Base-by-base conservation (phyloP, 176 grass and related monocot species). In the Urochloa ruziziensis region DNA sequence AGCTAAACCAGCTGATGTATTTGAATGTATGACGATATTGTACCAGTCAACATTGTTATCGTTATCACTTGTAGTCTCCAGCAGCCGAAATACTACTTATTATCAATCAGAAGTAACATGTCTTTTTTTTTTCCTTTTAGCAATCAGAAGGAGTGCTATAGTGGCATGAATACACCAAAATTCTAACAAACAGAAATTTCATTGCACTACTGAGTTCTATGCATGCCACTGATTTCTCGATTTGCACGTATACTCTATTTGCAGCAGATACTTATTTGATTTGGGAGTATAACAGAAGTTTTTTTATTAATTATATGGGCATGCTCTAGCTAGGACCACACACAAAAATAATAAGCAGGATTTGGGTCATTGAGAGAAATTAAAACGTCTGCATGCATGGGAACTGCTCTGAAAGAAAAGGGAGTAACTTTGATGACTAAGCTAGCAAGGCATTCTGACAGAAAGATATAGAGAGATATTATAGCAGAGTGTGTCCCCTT, bases 391-490 rank as follows among this genome's bases (percentile, higher is more conserved):
- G 43, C 43, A 72, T 72, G 43, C 69, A 73, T 73, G 69, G 62
- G 32, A 74, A 47, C 39, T 79, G 76, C 61, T 35, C 59, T 79
- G 1, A 13, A 79, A 79, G 21, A 62, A 4, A 43, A 77, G 14
- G n/a, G n/a, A 35, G 33, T 79, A 16, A 65, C 35, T 80, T 51
- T 54, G 43, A 30, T 65, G 77, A 17, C 58, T 79, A 66, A 64
- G 28, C 19, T 35, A 51, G 48, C 46, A 51, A 16, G 29, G 28
- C 71, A 49, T 80, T 53, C 78, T 80, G 62, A 67, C 62, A 54
- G 32, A 67, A 35, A 80, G 62, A 80, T 80, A 7, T 80, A 67
- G 34, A 80, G 43, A 67, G 62, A 80, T 67, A 25, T 27, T 10
- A 25, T 39, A 67, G 62, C 78, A 53, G 62, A 67, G 46, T 53